Evolutionary conservation across 768 basidiomycete genomes (phyloP).

Genomic region (Rubroboletus pulcherrimus): DNA sequence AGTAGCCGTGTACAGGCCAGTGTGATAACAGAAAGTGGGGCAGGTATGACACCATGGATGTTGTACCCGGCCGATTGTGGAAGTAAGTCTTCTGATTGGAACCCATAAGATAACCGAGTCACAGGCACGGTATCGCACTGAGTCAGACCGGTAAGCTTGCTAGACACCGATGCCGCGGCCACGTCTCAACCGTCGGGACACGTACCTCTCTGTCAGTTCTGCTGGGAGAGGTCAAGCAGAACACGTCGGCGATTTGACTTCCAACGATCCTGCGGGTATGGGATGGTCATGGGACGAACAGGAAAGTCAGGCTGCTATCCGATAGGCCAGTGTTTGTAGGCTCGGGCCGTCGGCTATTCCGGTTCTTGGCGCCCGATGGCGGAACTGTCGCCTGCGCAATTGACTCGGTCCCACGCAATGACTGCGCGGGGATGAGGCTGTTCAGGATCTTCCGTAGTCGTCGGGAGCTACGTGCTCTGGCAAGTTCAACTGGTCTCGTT

Average conservation of each 20-base stretch:
- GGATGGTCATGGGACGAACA: neutral
- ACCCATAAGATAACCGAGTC: neutral
- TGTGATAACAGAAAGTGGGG: neutral
- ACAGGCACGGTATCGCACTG: constrained; percentile 3
- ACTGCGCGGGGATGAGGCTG: constrained; percentile 3
- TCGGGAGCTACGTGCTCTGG: constrained; percentile 7
- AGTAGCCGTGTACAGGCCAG: neutral
- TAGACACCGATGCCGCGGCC: constrained; percentile 6
- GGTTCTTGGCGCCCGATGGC: constrained; percentile 1
- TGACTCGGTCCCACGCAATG: neutral
- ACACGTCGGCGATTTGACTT: neutral
- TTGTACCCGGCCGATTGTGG: too few species aligned
- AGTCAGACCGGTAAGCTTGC: constrained; percentile 18
- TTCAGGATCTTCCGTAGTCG: constrained; percentile 14
- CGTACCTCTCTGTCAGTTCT: neutral
- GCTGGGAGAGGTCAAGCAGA: neutral
- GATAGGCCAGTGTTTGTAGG: constrained; percentile 11
- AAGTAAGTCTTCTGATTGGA: constrained; percentile 5
- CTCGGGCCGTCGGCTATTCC: constrained; percentile 8
- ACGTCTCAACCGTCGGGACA: neutral
- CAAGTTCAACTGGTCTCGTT: neutral
- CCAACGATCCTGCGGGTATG: neutral
- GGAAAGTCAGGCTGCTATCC: neutral
- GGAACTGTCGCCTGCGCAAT: neutral
- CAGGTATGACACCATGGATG: too few species aligned